A percentile compares a stretch with the other conserved stretches of the same genome.
Conservation (phyloP, 495 filamentous ascomycete genomes). For the Thermothielavioides terrestris region DNA sequence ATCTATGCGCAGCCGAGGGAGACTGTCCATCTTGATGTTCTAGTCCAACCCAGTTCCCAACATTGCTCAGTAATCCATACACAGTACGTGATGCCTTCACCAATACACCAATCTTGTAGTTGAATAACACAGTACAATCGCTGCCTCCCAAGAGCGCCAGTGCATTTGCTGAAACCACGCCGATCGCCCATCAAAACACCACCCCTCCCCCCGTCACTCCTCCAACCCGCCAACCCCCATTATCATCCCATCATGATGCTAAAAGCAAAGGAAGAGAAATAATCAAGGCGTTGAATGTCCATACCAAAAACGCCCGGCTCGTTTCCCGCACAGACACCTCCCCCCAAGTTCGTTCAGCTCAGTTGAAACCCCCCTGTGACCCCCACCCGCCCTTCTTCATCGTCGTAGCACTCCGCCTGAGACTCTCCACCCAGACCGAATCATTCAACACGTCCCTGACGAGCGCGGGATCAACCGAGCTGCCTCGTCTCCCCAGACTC, state of each 20-base stretch:
- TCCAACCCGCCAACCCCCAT: too few relatives aligned
- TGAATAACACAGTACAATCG: not conserved
- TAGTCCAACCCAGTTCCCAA: too few relatives aligned
- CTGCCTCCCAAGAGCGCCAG: not conserved
- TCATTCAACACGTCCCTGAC: conserved; percentile 75
- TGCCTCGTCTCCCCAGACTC: conserved; percentile 33
- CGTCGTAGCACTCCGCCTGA: conserved; percentile 82
- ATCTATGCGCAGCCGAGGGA: too few relatives aligned
- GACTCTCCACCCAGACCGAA: conserved; percentile 87
- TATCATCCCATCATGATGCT: conserved; percentile 1
- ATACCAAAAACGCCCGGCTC: not conserved
- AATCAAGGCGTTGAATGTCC: too few relatives aligned
- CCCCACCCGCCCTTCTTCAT: conserved; percentile 37
- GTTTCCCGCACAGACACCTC: not conserved
- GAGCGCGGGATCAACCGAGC: conserved; percentile 65
- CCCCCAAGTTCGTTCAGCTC: not conserved
- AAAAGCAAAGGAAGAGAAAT: not conserved
- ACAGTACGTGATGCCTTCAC: not conserved
- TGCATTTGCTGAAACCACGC: not conserved
- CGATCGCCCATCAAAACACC: not conserved
- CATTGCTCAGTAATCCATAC: too few relatives aligned
- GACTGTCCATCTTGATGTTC: too few relatives aligned
- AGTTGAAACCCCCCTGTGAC: conserved; percentile 6
- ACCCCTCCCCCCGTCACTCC: too few relatives aligned
- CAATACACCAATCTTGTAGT: not conserved